Conservation (phyloP, 495 filamentous ascomycete genomes). For the Penicillium bovifimosum region DNA sequence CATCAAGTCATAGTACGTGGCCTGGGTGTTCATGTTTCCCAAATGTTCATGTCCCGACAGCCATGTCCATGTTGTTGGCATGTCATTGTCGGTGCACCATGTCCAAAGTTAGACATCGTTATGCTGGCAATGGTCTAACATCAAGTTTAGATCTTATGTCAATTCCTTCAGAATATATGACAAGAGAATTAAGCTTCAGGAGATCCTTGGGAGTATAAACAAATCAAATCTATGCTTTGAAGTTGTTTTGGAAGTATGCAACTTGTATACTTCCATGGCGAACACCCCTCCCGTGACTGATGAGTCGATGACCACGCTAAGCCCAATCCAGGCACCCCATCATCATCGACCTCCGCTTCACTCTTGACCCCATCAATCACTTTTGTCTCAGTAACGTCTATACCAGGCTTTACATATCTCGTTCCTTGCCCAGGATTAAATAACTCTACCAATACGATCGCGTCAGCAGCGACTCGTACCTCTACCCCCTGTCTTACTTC, state of each 20-base stretch:
- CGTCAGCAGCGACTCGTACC: background rate
- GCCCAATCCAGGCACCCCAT: slow-evolving; percentile 19
- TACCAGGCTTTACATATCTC: slow-evolving; percentile 18
- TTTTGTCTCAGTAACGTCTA: slow-evolving; percentile 11
- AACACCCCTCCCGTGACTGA: slow-evolving; percentile 29
- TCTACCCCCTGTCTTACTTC: slow-evolving; percentile 3
- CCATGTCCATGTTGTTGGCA: background rate
- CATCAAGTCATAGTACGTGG: background rate
- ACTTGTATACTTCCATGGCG: background rate
- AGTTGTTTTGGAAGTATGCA: background rate
- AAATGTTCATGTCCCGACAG: background rate
- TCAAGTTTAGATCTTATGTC: background rate
- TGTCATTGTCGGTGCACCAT: slow-evolving; percentile 1
- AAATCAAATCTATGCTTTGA: background rate
- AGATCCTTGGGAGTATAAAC: background rate
- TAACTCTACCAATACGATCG: background rate
- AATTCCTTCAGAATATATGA: background rate
- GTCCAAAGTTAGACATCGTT: background rate
- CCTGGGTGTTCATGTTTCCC: background rate
- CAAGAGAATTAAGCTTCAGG: background rate
- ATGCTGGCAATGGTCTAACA: background rate
- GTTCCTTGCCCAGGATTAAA: background rate
- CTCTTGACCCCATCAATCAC: slow-evolving; percentile 14
- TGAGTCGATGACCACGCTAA: slow-evolving; percentile 27
- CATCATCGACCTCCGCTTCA: slow-evolving; percentile 28